A percentile compares a stretch with the other conserved stretches of the same genome.
These are phyloP conservation scores for Moesziomyces antarcticus DNA, from an alignment of 1,284 basidiomycete genomes.

Conservation along the genomic window DNA sequence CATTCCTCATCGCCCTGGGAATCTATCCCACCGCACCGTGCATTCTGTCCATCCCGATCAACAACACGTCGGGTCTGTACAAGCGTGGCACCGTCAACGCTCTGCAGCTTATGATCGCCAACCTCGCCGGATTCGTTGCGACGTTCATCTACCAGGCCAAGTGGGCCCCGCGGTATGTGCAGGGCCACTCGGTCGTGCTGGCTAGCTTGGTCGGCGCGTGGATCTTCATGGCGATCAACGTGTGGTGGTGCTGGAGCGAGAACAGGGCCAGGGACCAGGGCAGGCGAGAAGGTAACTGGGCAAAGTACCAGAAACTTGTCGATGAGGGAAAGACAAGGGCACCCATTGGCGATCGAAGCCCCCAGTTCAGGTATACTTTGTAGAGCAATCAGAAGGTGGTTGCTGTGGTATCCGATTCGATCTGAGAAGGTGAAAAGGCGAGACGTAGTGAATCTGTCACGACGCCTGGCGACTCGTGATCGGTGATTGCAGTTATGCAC, in stretches of 20 bases:
- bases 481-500: no score
- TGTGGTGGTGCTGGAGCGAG: conserved; percentile 54
- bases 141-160: conserved; percentile 63
- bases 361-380: conserved; percentile 43
- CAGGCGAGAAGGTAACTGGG: conserved; percentile 47
- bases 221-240: conserved; percentile 55
- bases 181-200: conserved; percentile 65
- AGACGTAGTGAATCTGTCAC: no score
- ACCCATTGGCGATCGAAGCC: conserved; percentile 57
- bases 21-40: conserved; percentile 62
- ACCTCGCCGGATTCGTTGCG: conserved; percentile 66
- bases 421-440: no score
- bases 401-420: no score
- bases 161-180: conserved; percentile 56
- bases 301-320: conserved; percentile 42
- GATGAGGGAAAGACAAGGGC: conserved; percentile 47
- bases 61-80: conserved; percentile 60
- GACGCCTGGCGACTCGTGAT: no score
- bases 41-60: conserved; percentile 57
- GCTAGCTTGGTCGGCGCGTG: conserved; percentile 61
- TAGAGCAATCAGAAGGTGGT: conserved; percentile 4
- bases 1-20: conserved; percentile 64
- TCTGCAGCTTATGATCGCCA: conserved; percentile 67
- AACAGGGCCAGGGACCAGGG: conserved; percentile 47
- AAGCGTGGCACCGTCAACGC: conserved; percentile 66